Evolutionary conservation across 2,329 filamentous ascomycete genomes (phyloP), one percentile per base, ranked within the genome.

Genomic region (Phialophora expanda): DNA sequence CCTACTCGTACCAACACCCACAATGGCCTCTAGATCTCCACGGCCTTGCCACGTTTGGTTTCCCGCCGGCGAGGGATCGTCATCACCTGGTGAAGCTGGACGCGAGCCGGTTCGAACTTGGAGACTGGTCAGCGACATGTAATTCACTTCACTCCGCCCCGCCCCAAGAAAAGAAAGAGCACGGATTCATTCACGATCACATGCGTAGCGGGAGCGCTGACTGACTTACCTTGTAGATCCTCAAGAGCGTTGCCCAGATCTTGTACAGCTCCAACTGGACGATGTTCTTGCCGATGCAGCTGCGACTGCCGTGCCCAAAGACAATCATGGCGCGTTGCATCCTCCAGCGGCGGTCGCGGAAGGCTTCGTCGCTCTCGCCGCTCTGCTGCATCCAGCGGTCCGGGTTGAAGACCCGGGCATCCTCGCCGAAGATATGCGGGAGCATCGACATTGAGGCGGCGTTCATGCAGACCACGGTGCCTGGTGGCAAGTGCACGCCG

Each of bases 151-250:
- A n/a, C 14, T 6, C 6, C 38, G 5, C 12, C 4, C 38, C 1
- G 1, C 30, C 1, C 30, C 7, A 30, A 30, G 30, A 8, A 1
- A 30, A 9, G 11, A 56, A 1, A n/a, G 8, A n/a, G 28, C n/a
- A 56, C 9, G n/a, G 28, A 56, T 56, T 1, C 17, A 44, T 14
- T 24, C 30, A 8, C 8, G 38, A 41, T 44, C 38, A n/a, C 6
- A 11, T 34, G 6, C 2, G 17, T 7, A 17, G 30, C 2, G 1
- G 38, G 38, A n/a, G 17, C 38, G 3, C 38, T 9, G 41, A 28
- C 14, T 11, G n/a, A 61, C 57, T 61, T n/a, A 61, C 58, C 58
- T 61, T 61, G 24, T 61, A 61, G 22, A 61, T 61, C 58, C 58
- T 26, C 58, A 61, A 28, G 6, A 61, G 58, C 24, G 58, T 61